Conservation (phyloP, 768 basidiomycete genomes). For the Pseudohyphozyma bogoriensis region DNA sequence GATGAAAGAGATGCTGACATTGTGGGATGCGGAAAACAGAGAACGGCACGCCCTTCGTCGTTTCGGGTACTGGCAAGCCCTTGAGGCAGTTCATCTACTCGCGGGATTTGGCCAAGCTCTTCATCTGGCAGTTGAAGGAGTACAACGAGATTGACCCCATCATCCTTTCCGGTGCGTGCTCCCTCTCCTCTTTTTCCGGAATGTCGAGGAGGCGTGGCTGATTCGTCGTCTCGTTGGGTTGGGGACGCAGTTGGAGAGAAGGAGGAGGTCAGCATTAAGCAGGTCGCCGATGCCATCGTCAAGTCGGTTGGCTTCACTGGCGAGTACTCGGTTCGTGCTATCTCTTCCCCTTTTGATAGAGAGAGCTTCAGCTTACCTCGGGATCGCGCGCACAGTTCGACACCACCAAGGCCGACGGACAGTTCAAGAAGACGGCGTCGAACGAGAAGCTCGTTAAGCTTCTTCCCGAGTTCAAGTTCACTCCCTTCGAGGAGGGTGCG, state of each 20-base stretch:
- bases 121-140: constrained; percentile 71
- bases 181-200: too few relatives aligned
- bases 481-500: constrained; percentile 74
- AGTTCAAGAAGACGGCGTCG: constrained; percentile 91
- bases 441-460: constrained; percentile 73
- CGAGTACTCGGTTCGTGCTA: constrained; percentile 53
- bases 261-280: constrained; percentile 86
- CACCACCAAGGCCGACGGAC: constrained; percentile 72
- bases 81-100: constrained; percentile 97
- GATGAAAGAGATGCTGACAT: constrained; percentile 1
- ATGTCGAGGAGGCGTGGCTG: not conserved
- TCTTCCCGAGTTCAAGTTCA: constrained; percentile 76
- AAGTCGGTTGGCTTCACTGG: constrained; percentile 68
- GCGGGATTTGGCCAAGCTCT: constrained; percentile 85
- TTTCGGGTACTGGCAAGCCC: constrained; percentile 83
- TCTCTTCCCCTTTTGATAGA: not conserved
- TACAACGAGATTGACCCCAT: constrained; percentile 88
- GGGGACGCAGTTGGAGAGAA: constrained; percentile 75
- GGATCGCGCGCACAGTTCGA: constrained; percentile 78
- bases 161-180: constrained; percentile 65
- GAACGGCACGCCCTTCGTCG: constrained; percentile 72
- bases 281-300: constrained; percentile 83
- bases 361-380: not conserved
- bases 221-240: not conserved
- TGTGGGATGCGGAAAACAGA: constrained; percentile 44